Percentiles rank a stretch among this genome's conserved stretches.
phyloP scores from a whole-genome alignment of 2,329 filamentous ascomycete genomes.

The Polychaeton citri region DNA sequence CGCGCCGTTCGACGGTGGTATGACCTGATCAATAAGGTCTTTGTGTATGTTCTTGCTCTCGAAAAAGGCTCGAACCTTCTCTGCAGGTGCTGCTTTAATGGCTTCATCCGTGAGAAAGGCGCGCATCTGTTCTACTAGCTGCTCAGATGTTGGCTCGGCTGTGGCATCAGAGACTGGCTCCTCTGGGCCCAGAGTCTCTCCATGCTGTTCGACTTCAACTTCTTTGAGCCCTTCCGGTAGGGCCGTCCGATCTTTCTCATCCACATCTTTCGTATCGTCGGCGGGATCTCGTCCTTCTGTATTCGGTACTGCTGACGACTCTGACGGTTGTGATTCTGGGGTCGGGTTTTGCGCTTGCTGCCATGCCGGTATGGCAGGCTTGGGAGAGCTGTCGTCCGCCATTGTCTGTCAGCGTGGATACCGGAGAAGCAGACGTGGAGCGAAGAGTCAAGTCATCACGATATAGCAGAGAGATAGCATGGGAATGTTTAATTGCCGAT shows the following conservation, averaged over 20 bases:
- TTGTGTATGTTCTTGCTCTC: constrained; percentile 59
- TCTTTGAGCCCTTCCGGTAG: constrained; percentile 2
- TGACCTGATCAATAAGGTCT: constrained; percentile 53
- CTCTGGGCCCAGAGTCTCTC: not conserved
- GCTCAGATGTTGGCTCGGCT: constrained; percentile 2
- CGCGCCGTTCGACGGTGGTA: constrained; percentile 24
- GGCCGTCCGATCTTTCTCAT: constrained; percentile 2
- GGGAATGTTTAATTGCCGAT: no score
- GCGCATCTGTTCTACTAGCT: constrained; percentile 51
- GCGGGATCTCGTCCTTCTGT: constrained; percentile 9
- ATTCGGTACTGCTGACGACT: not conserved
- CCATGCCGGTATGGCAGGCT: constrained; percentile 21
- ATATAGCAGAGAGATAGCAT: no score
- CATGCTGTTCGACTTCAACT: not conserved
- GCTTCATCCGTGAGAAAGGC: constrained; percentile 63
- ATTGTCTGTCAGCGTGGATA: constrained; percentile 6
- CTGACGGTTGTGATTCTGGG: not conserved
- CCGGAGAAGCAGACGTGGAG: constrained; percentile 7
- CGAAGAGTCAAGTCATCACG: not conserved
- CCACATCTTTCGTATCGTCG: constrained; percentile 3
- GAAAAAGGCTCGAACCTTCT: constrained; percentile 65
- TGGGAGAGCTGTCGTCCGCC: constrained; percentile 8
- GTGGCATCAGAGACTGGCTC: constrained; percentile 1
- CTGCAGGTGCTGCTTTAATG: constrained; percentile 54
- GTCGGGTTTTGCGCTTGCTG: constrained; percentile 14